These are phyloP conservation scores for Penstemon eatonii DNA, from an alignment of 257 asterid genomes.

Conservation along the genomic window DNA sequence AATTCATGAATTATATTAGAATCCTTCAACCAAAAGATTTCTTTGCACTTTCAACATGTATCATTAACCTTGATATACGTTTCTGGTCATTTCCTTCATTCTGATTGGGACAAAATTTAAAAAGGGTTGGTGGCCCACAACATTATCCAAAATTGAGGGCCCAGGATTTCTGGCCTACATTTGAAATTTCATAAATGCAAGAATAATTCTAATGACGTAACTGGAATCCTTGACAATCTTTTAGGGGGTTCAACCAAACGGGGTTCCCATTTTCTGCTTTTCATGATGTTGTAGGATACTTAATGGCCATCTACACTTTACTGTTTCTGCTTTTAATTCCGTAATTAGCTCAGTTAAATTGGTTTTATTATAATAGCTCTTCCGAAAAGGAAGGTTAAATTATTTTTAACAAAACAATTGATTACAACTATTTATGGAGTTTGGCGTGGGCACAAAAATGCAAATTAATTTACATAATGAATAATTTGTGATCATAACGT, in stretches of 20 bases:
- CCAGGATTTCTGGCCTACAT: conserved; percentile 38
- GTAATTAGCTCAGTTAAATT: conserved; percentile 40
- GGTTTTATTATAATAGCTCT: conserved; percentile 3
- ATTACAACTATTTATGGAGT: no score
- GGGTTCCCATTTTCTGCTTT: conserved; percentile 28
- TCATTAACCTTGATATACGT: no score
- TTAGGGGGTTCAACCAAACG: conserved; percentile 17
- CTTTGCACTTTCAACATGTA: no score
- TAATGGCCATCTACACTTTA: conserved; percentile 24
- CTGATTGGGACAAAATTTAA: conserved; percentile 4
- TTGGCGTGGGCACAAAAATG: no score
- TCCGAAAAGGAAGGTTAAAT: not conserved
- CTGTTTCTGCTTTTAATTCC: conserved; percentile 26
- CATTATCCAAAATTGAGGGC: conserved; percentile 37
- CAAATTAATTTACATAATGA: no score
- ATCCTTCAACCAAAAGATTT: no score
- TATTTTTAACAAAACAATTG: no score
- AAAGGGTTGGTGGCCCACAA: conserved; percentile 22
- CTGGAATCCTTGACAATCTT: conserved; percentile 32
- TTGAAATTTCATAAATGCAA: not conserved
- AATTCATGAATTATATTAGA: no score
- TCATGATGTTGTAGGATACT: conserved; percentile 38
- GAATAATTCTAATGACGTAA: not conserved
- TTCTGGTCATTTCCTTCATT: no score
- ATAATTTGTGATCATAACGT: no score